phyloP scores from a whole-genome alignment of 805 yeast genomes.

The Saccharomycopsis synnaedendra region DNA sequence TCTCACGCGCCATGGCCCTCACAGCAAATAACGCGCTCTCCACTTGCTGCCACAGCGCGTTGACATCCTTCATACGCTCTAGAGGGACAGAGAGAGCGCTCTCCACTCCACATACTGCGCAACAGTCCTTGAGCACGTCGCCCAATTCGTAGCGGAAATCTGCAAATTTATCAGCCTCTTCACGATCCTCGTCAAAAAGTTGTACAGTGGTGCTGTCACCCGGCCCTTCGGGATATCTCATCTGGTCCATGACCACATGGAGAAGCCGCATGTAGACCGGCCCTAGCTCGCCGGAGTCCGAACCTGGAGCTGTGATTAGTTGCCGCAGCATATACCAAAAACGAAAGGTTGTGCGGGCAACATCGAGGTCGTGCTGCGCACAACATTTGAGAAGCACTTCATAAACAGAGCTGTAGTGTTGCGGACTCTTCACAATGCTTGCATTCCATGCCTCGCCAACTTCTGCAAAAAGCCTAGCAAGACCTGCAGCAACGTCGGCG shows the following conservation, averaged over 20 bases:
- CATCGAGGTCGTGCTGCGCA: conserved; percentile 73
- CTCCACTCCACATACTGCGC: conserved; percentile 76
- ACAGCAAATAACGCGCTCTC: conserved; percentile 87
- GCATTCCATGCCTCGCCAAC: conserved; percentile 97
- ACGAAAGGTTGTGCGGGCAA: conserved; percentile 81
- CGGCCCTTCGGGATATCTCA: conserved; percentile 57
- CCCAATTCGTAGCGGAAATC: conserved; percentile 96
- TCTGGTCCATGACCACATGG: conserved; percentile 50
- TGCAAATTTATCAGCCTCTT: conserved; percentile 84
- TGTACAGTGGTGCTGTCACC: conserved; percentile 20
- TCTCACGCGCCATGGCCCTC: conserved; percentile 92
- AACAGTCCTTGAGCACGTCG: conserved; percentile 92
- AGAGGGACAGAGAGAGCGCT: conserved; percentile 64
- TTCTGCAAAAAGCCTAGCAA: conserved; percentile 72
- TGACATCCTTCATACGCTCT: conserved; percentile 21
- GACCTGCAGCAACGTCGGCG: conserved; percentile 53
- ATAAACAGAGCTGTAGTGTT: conserved; percentile 60
- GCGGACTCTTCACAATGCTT: conserved; percentile 62
- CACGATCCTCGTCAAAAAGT: conserved; percentile 57
- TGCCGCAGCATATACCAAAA: conserved; percentile 85
- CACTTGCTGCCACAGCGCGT: conserved; percentile 65
- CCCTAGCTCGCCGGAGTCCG: conserved; percentile 20
- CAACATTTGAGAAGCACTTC: conserved; percentile 62
- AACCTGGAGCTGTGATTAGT: conserved; percentile 28
- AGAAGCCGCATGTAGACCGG: conserved; percentile 51